Conservation (phyloP, 164 flowering plant genomes). For the Platanus orientalis region DNA sequence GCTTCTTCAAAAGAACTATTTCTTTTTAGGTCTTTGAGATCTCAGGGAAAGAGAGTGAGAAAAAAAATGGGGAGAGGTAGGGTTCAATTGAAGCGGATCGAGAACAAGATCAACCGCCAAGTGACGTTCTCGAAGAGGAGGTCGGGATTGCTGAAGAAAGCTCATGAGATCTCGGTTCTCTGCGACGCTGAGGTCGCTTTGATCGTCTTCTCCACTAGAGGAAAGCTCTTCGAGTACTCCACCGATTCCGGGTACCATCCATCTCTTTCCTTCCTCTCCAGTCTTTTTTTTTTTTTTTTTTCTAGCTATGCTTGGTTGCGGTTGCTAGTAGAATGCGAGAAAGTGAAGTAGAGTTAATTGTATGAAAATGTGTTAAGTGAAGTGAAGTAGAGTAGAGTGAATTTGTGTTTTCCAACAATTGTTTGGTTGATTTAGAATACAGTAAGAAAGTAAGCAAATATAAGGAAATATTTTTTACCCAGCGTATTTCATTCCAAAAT, state of each 20-base stretch:
- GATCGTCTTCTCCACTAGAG: conserved; percentile 44
- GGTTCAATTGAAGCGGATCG: conserved; percentile 52
- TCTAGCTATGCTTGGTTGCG: no score
- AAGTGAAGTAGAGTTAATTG: no score
- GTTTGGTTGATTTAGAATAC: no score
- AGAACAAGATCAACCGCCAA: conserved; percentile 49
- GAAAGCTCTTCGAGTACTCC: conserved; percentile 46
- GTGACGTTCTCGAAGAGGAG: conserved; percentile 52
- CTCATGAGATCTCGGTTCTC: conserved; percentile 48
- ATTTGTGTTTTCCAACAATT: no score
- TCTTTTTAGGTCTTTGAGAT: not conserved
- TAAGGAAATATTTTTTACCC: no score
- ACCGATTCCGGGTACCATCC: conserved; percentile 27
- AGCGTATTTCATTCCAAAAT: no score
- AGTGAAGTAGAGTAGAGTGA: no score
- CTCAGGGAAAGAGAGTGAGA: not conserved
- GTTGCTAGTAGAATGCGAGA: no score
- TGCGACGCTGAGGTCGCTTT: conserved; percentile 51
- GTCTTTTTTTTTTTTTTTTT: no score
- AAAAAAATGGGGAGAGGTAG: conserved; percentile 47
- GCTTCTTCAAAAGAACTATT: not conserved
- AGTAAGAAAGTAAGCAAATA: no score
- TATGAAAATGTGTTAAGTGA: no score
- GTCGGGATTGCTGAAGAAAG: conserved; percentile 43
- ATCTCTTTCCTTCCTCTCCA: no score